These are phyloP conservation scores for Rutstroemia sp. DNA, from an alignment of 2,329 filamentous ascomycete species.

Conservation along the genomic window DNA sequence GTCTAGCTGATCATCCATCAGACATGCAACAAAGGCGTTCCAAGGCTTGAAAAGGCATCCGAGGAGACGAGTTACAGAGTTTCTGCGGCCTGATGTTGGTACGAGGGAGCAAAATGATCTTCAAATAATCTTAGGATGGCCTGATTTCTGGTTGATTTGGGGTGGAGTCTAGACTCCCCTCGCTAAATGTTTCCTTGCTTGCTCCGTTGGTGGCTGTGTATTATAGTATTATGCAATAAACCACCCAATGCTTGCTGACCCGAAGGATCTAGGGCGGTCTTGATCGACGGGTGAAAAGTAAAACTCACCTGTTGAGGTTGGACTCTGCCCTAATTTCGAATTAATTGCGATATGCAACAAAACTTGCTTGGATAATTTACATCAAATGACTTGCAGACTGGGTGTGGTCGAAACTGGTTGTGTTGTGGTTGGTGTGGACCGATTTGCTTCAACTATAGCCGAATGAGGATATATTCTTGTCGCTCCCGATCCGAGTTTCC, in stretches of 20 bases:
- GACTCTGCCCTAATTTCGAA: not conserved
- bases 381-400: not conserved
- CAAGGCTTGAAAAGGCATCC: not conserved
- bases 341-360: not conserved
- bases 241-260: not conserved
- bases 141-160: slow-evolving; percentile 8
- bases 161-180: slow-evolving; percentile 1
- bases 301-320: not conserved
- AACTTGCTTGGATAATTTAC: not conserved
- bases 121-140: not conserved
- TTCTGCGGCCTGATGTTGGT: not conserved
- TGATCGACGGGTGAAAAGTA: not conserved
- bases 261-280: not conserved
- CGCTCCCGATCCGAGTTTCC: not conserved
- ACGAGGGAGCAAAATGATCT: not conserved
- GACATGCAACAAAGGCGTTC: not conserved
- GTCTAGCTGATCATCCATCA: not conserved
- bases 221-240: not conserved
- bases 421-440: not conserved
- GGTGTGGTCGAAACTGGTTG: not conserved
- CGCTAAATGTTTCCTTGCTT: not conserved
- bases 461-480: not conserved
- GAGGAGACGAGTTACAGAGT: not conserved
- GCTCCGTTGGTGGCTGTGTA: not conserved
- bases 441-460: not conserved